These are phyloP conservation scores for Physcomitrium patens DNA, from an alignment of 225 moss, liverwort and hornwort species.

Conservation along the genomic window DNA sequence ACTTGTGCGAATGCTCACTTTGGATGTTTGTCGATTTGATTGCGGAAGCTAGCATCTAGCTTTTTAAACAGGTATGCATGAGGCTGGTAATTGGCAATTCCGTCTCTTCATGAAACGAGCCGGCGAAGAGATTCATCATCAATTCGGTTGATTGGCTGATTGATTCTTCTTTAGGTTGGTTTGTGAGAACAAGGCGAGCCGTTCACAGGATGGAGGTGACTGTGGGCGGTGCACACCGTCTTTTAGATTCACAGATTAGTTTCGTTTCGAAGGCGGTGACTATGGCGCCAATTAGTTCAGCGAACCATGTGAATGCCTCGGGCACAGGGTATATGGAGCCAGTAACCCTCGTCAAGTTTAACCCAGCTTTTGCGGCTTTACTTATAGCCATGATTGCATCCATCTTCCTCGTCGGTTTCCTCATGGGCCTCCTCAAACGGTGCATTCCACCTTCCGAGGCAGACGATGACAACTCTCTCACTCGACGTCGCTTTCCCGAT, in stretches of 20 bases:
- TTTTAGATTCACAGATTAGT: not conserved
- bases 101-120: no score
- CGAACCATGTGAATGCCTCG: not conserved
- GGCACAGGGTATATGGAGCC: not conserved
- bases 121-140: no score
- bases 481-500: no score
- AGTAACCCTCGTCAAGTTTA: not conserved
- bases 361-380: slow-evolving; percentile 18
- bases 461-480: not conserved
- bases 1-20: no score
- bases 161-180: not conserved
- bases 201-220: not conserved
- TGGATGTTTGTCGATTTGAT: no score
- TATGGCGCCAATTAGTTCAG: not conserved
- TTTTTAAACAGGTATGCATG: no score
- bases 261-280: slow-evolving; percentile 20
- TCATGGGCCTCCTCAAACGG: slow-evolving; percentile 17
- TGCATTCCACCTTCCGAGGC: slow-evolving; percentile 22
- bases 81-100: no score
- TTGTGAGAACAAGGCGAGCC: slow-evolving; percentile 2
- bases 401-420: slow-evolving; percentile 28
- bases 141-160: no score
- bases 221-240: not conserved
- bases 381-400: slow-evolving; percentile 21
- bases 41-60: no score